phyloP scores from a whole-genome alignment of 2,329 filamentous ascomycete species.

The Falciphora oryzae region DNA sequence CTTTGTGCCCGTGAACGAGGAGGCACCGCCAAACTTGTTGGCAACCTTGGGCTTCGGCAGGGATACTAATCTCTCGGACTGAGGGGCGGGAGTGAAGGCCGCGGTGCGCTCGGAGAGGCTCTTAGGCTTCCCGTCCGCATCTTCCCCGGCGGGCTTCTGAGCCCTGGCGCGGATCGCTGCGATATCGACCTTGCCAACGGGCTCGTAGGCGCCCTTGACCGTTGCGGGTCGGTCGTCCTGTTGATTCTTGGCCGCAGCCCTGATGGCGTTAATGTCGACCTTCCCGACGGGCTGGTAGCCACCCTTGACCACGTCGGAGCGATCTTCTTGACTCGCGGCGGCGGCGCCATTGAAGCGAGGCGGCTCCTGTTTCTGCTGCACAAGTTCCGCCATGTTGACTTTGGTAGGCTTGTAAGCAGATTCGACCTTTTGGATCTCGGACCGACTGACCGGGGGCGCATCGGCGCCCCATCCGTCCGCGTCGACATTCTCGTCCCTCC shows the following conservation, averaged over 20 bases:
- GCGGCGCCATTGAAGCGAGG: constrained; percentile 48
- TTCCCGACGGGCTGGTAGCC: constrained; percentile 93
- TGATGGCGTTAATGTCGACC: constrained; percentile 91
- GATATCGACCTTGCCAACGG: constrained; percentile 94
- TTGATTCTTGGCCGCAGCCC: constrained; percentile 63
- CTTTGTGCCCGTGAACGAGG: constrained; percentile 76
- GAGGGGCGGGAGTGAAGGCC: constrained; percentile 55
- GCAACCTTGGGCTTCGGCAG: constrained; percentile 93
- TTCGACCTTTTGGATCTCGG: constrained; percentile 84
- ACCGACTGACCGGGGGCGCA: constrained; percentile 83
- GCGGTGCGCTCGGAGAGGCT: constrained; percentile 70
- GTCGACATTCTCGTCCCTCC: constrained; percentile 56
- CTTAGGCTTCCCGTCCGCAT: constrained; percentile 42
- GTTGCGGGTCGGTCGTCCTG: constrained; percentile 75
- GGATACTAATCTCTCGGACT: constrained; percentile 75
- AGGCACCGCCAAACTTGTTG: constrained; percentile 73
- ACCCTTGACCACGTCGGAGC: constrained; percentile 67
- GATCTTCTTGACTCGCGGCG: constrained; percentile 36
- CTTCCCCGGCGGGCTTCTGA: constrained; percentile 52
- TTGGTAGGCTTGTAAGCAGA: constrained; percentile 93
- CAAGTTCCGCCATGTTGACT: constrained; percentile 85
- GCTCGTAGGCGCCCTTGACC: constrained; percentile 92
- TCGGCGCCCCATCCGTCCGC: constrained; percentile 92
- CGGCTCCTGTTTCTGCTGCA: constrained; percentile 63
- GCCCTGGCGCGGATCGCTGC: constrained; percentile 83